These are phyloP conservation scores for Moringa oleifera DNA, from an alignment of 345 rosid species.

Conservation along the genomic window DNA sequence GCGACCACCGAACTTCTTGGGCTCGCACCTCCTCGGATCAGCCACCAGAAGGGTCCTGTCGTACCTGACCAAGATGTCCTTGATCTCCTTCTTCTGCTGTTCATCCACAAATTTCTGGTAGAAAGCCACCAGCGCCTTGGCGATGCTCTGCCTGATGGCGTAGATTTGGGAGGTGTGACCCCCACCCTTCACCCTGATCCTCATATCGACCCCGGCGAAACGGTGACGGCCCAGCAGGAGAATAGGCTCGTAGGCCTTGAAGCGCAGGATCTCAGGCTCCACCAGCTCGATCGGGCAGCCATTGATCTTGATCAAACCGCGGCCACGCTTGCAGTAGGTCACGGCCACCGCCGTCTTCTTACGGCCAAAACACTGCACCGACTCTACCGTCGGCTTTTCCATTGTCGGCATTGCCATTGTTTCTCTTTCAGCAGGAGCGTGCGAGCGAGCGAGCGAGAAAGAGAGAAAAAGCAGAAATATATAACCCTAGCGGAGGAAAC, in stretches of 20 bases:
- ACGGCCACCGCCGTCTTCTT: conserved; percentile 87
- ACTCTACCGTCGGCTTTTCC: conserved; percentile 28
- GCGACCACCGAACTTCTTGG: conserved; percentile 91
- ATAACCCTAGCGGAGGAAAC: conserved; percentile 2
- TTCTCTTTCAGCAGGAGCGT: not conserved
- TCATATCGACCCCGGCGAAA: conserved; percentile 81
- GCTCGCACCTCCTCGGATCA: conserved; percentile 87
- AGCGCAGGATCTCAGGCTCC: conserved; percentile 84
- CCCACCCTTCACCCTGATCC: conserved; percentile 78
- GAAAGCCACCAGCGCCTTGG: conserved; percentile 76
- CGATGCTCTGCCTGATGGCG: conserved; percentile 91
- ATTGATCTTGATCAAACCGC: conserved; percentile 70
- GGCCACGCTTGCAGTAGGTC: conserved; percentile 72
- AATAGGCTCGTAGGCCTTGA: conserved; percentile 72
- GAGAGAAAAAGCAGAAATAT: too few relatives aligned
- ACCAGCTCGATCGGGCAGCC: conserved; percentile 76
- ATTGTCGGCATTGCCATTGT: conserved; percentile 45
- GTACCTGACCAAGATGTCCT: conserved; percentile 67
- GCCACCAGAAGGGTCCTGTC: conserved; percentile 87
- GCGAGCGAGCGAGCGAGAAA: not conserved
- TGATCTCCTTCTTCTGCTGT: conserved; percentile 85
- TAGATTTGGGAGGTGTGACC: conserved; percentile 90
- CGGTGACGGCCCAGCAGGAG: conserved; percentile 73
- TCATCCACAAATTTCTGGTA: conserved; percentile 87
- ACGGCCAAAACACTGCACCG: conserved; percentile 80